Evolutionary conservation across 139 green algal genomes (phyloP).

Genomic region (Nannochloris sp.): DNA sequence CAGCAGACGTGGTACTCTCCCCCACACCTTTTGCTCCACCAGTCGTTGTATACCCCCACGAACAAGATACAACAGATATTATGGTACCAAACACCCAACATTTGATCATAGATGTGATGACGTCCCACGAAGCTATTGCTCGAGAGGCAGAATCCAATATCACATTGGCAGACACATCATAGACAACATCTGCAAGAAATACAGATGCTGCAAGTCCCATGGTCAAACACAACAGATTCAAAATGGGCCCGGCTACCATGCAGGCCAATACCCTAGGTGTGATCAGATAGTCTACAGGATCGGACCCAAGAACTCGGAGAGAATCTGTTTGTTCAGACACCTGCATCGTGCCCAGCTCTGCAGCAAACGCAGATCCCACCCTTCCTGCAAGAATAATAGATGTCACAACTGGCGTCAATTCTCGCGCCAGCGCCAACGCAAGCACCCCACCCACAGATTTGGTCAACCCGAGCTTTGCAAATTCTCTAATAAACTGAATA

Average conservation of each 20-base stretch:
- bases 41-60: conserved; percentile 94
- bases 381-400: conserved; percentile 95
- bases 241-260: conserved; percentile 84
- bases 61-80: conserved; percentile 81
- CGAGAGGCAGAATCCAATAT: conserved; percentile 86
- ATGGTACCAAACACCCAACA: conserved; percentile 85
- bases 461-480: conserved; percentile 88
- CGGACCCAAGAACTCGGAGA: conserved; percentile 83
- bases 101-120: conserved; percentile 85
- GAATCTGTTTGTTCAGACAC: conserved; percentile 98
- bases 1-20: conserved; percentile 89
- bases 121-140: conserved; percentile 76
- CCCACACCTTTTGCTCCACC: conserved; percentile 98
- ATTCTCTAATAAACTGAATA: conserved; percentile 91
- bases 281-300: conserved; percentile 98
- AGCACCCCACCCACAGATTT: conserved; percentile 92
- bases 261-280: conserved; percentile 83
- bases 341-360: conserved; percentile 98
- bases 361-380: conserved; percentile 91
- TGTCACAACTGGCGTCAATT: conserved; percentile 96
- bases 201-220: conserved; percentile 88
- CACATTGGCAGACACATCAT: conserved; percentile 84
- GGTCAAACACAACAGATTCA: conserved; percentile 94
- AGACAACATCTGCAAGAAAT: conserved; percentile 87
- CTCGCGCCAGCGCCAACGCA: conserved; percentile 81